These are phyloP conservation scores for Kuraishia hungarica DNA, from an alignment of 805 yeast species.

Conservation along the genomic window DNA sequence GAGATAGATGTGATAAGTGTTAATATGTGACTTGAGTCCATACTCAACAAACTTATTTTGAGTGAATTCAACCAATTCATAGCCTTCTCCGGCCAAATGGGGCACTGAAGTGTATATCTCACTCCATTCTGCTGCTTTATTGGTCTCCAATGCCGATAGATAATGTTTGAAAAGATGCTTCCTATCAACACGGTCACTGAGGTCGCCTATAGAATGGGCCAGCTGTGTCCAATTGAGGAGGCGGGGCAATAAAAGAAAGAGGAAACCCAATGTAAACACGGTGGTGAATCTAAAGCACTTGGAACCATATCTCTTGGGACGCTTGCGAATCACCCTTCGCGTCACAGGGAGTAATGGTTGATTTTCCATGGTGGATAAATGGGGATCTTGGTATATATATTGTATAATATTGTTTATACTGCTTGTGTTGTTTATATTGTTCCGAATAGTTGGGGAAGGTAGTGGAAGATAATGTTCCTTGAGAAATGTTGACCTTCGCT, in stretches of 20 bases:
- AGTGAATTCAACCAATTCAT: slow-evolving; percentile 50
- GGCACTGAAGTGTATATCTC: slow-evolving; percentile 40
- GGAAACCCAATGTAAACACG: neutral
- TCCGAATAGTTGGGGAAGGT: too few species aligned
- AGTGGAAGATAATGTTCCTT: too few species aligned
- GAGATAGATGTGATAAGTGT: slow-evolving; percentile 51
- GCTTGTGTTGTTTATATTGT: too few species aligned
- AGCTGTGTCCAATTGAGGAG: neutral
- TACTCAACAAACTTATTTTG: slow-evolving; percentile 47
- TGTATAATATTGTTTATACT: too few species aligned
- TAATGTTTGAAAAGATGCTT: neutral
- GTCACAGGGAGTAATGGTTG: neutral
- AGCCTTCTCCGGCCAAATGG: slow-evolving; percentile 51
- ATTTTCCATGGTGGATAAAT: neutral
- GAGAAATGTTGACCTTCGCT: too few species aligned
- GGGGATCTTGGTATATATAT: too few species aligned
- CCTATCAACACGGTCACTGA: neutral
- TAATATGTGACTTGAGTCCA: slow-evolving; percentile 47
- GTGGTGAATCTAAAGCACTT: neutral
- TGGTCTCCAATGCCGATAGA: neutral
- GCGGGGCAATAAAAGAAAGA: neutral
- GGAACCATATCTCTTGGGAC: neutral
- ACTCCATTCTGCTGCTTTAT: slow-evolving; percentile 29
- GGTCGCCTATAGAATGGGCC: neutral
- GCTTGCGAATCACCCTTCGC: neutral